Percentiles rank a stretch among this genome's conserved stretches.
These are phyloP conservation scores for Solanum appendiculatum DNA, from an alignment of 257 asterid species.

Conservation along the genomic window DNA sequence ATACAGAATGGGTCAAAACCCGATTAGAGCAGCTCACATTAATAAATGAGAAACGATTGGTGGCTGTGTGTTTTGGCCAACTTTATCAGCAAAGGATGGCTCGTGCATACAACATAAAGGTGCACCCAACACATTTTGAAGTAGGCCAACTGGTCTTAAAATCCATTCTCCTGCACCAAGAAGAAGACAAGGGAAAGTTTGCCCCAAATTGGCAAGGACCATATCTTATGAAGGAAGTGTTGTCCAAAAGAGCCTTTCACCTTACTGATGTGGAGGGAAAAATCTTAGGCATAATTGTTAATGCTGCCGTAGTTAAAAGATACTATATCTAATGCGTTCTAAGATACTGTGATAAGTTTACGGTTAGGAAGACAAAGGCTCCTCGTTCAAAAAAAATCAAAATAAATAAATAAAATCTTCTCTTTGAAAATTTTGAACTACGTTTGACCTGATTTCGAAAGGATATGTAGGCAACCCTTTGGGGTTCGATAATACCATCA, in stretches of 20 bases:
- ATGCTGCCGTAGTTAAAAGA: background rate
- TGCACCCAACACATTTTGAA: background rate
- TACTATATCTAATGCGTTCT: background rate
- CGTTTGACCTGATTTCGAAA: background rate
- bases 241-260: background rate
- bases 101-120: background rate
- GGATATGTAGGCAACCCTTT: background rate
- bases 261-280: background rate
- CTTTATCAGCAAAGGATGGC: background rate
- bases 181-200: background rate
- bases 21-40: background rate
- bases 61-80: fast-evolving
- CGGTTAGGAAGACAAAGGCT: too few relatives aligned
- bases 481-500: background rate
- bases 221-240: background rate
- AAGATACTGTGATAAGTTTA: too few relatives aligned
- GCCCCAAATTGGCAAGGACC: background rate
- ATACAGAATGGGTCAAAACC: background rate
- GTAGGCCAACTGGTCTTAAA: background rate
- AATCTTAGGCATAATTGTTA: background rate
- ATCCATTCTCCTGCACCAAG: background rate
- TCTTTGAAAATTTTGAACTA: background rate
- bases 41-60: background rate
- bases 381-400: too few relatives aligned
- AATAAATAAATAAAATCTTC: too few relatives aligned